Evolutionary conservation across 352 stramenopile species (phyloP).

Genomic region (Phytophthora chlamydospora): DNA sequence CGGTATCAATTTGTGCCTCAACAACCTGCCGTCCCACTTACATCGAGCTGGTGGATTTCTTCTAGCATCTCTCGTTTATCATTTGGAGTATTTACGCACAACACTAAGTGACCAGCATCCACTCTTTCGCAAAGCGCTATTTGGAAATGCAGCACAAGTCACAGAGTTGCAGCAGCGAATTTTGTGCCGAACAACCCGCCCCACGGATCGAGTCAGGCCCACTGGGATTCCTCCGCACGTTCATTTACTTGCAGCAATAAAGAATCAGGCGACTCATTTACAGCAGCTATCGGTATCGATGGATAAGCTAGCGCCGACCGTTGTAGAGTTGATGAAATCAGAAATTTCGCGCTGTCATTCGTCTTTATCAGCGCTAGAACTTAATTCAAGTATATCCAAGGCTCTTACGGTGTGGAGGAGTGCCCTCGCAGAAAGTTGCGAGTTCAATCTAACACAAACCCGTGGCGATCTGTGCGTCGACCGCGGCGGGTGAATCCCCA

Average conservation of each 20-base stretch:
- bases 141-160: background rate
- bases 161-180: background rate
- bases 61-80: slow-evolving; percentile 11
- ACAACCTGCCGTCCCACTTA: background rate
- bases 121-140: slow-evolving; percentile 1
- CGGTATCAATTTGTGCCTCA: background rate
- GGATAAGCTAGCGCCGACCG: background rate
- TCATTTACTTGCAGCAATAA: background rate
- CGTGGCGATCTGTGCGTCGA: background rate
- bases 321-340: background rate
- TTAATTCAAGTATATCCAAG: background rate
- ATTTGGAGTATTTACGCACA: background rate
- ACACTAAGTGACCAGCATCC: background rate
- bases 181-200: background rate
- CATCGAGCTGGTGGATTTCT: background rate
- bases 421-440: background rate
- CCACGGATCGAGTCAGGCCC: background rate
- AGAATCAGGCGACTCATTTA: background rate
- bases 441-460: background rate
- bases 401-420: slow-evolving; percentile 17
- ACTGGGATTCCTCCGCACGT: slow-evolving; percentile 1
- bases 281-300: background rate
- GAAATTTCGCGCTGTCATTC: background rate
- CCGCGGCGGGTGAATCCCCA: slow-evolving; percentile 2
- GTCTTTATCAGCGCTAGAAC: background rate